Conservation (phyloP, 768 basidiomycete genomes). For the Suillus bovinus region DNA sequence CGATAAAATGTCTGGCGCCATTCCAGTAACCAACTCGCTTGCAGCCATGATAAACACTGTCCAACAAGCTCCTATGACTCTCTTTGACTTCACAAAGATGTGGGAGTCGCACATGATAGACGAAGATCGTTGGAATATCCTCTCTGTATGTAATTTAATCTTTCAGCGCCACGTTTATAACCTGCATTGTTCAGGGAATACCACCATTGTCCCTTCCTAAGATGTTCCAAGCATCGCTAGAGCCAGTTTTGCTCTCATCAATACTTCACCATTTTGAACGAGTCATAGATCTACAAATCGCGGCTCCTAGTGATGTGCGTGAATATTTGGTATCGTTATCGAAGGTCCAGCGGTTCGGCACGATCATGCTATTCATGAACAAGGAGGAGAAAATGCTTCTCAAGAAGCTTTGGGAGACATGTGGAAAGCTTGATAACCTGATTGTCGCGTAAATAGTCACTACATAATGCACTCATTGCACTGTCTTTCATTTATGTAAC, state of each 20-base stretch:
- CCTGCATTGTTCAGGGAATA: conserved; percentile 44
- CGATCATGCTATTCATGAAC: conserved; percentile 64
- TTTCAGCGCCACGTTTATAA: not conserved
- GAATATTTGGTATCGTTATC: conserved; percentile 56
- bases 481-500: not conserved
- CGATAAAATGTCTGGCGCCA: conserved; percentile 12
- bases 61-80: conserved; percentile 39
- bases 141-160: conserved; percentile 48
- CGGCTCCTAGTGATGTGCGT: conserved; percentile 25
- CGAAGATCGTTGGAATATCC: conserved; percentile 54
- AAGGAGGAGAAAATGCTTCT: conserved; percentile 50
- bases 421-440: conserved; percentile 24
- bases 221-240: conserved; percentile 71
- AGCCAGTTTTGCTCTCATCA: conserved; percentile 59
- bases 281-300: conserved; percentile 25
- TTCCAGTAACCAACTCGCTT: conserved; percentile 5
- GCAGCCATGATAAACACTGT: conserved; percentile 9
- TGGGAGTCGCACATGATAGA: conserved; percentile 51
- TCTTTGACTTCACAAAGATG: conserved; percentile 62
- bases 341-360: conserved; percentile 60
- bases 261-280: conserved; percentile 52
- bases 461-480: not conserved
- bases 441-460: not conserved
- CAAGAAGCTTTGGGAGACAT: conserved; percentile 44
- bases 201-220: conserved; percentile 54